Base-by-base conservation (phyloP, 805 yeast species). In the Starmerella scarabaei region DNA sequence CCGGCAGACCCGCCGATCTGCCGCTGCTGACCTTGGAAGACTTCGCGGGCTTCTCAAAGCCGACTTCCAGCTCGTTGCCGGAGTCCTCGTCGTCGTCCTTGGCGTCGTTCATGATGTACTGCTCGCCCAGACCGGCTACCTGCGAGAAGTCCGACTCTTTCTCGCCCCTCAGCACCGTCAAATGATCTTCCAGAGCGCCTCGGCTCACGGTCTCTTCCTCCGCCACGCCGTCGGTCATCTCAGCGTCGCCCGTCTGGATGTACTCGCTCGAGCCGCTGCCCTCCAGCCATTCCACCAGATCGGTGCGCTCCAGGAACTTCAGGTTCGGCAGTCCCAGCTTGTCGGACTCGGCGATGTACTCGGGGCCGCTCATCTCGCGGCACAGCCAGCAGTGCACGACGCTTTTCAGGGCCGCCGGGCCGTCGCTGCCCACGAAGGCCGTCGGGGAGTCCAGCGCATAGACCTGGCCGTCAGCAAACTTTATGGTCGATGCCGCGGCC, bases 251-350 rank as follows among this genome's bases (percentile, higher is more conserved):
- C 14, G 35, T 45, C 33, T 57, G 59, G 26, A 77, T 60, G 54
- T 69, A 77, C 39, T 73, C 71, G 47, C 82, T 75, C 19, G 69
- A 65, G 29, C 68, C 73, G 3, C 75, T 65, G 3, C 94, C 94
- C 44, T 69, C 71, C 37, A 88, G 67, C 85, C 91, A 86, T 23
- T 82, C 71, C 40, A 79, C 68, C 45, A 88, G 68, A 55, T 88
- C 94, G 7, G 84, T 77, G 60, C 93, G 76, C 52, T 84, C 93
- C 56, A 82, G 61, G 55, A 88, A 86, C 42, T 82, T 75, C 55
- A 88, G 71, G 47, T 82, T 82, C 2, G 74, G 67, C 26, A 88
- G 68, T 3, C 72, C 68, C 30, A 69, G 63, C 36, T 68, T 69
- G 52, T 74, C 78, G 48, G 94, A 82, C 29, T 72, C 76, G 9